Conservation (phyloP, 1,284 basidiomycete species). For the Ceratobasidium sp. region DNA sequence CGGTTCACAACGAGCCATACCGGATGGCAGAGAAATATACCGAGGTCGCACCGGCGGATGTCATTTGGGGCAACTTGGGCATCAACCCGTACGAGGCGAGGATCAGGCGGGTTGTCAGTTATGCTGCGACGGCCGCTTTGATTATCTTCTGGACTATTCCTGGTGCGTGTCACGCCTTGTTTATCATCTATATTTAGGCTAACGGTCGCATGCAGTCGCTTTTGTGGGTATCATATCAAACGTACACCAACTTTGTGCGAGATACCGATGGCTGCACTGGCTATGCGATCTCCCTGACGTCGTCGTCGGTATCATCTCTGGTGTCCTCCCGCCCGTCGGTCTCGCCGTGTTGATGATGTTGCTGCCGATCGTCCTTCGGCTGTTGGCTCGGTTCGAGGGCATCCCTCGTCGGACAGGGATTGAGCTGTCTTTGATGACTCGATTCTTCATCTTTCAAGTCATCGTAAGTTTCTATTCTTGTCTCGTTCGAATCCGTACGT, state of each 20-base stretch:
- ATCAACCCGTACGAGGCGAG: slow-evolving; percentile 92
- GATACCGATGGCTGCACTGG: slow-evolving; percentile 74
- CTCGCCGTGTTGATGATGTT: slow-evolving; percentile 78
- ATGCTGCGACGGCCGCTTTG: slow-evolving; percentile 67
- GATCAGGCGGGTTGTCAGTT: slow-evolving; percentile 65
- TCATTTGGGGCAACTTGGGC: slow-evolving; percentile 74
- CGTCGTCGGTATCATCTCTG: too few species aligned
- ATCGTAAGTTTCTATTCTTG: slow-evolving; percentile 64
- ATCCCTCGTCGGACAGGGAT: slow-evolving; percentile 79
- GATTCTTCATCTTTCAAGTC: slow-evolving; percentile 82
- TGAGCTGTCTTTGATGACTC: slow-evolving; percentile 80
- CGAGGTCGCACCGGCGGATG: slow-evolving; percentile 78
- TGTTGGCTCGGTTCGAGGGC: slow-evolving; percentile 76
- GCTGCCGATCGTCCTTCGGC: slow-evolving; percentile 76
- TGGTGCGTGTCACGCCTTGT: slow-evolving; percentile 59
- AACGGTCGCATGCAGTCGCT: slow-evolving; percentile 64
- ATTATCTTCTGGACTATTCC: slow-evolving; percentile 83
- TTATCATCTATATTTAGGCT: neutral
- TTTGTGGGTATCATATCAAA: slow-evolving; percentile 68
- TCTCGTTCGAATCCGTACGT: slow-evolving; percentile 4
- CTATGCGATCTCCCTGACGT: slow-evolving; percentile 69
- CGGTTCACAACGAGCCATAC: slow-evolving; percentile 69
- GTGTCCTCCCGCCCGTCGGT: slow-evolving; percentile 77
- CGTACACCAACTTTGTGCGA: slow-evolving; percentile 60
- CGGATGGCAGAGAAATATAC: slow-evolving; percentile 75